Conservation (phyloP, 345 rosid species). For the Syzygium jambos region DNA sequence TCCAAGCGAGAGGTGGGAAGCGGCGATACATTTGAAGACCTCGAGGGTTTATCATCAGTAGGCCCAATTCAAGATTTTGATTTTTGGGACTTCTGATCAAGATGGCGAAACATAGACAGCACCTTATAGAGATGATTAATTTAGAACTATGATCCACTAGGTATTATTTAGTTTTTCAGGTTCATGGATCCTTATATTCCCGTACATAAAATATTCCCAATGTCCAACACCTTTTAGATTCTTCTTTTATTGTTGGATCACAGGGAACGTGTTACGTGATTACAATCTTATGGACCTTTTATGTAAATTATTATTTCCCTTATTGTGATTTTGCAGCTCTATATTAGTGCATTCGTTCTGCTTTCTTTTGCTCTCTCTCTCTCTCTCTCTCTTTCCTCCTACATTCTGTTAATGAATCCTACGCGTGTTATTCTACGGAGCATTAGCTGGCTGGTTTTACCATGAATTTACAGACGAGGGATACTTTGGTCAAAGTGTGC, state of each 20-base stretch:
- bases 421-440: not conserved
- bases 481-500: not conserved
- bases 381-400: not conserved
- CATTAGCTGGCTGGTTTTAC: not conserved
- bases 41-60: not conserved
- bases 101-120: not conserved
- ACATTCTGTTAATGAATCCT: not conserved
- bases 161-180: not conserved
- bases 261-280: not conserved
- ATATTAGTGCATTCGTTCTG: not conserved
- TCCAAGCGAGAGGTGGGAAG: constrained; percentile 26
- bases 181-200: not conserved
- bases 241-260: not conserved
- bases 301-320: not conserved
- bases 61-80: not conserved
- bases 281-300: not conserved
- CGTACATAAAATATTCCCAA: not conserved
- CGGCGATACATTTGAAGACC: not conserved
- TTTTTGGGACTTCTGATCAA: not conserved
- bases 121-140: not conserved
- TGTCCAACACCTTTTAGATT: not conserved
- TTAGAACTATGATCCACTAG: not conserved
- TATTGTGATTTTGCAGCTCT: not conserved
- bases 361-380: not conserved
- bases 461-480: not conserved